Conservation (phyloP, 2,329 filamentous ascomycete genomes). For the Clarireedia sp. region DNA sequence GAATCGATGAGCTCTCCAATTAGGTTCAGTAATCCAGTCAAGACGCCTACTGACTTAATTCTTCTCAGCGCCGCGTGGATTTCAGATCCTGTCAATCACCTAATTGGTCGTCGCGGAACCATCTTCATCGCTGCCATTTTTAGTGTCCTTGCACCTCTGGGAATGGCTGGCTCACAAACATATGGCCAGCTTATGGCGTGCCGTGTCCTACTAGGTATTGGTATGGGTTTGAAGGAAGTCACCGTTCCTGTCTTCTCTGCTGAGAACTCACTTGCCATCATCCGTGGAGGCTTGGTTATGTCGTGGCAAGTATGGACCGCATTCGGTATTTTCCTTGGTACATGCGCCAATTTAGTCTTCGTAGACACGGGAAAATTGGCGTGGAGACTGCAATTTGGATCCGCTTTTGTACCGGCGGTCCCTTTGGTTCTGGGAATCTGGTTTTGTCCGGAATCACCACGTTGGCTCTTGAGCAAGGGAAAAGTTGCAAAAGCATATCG, state of each 20-base stretch:
- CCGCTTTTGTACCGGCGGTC: slow-evolving; percentile 57
- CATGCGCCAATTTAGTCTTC: slow-evolving; percentile 56
- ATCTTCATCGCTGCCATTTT: slow-evolving; percentile 58
- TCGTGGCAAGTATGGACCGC: slow-evolving; percentile 45
- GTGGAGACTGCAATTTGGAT: slow-evolving; percentile 58
- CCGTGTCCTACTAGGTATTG: slow-evolving; percentile 50
- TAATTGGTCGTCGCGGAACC: slow-evolving; percentile 51
- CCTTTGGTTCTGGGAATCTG: slow-evolving; percentile 50
- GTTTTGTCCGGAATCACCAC: slow-evolving; percentile 56
- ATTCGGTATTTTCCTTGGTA: slow-evolving; percentile 60
- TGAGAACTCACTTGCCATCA: slow-evolving; percentile 44
- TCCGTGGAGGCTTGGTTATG: slow-evolving; percentile 50
- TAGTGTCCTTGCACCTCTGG: slow-evolving; percentile 53
- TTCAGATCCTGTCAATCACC: slow-evolving; percentile 53
- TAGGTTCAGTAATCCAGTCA: too few relatives aligned
- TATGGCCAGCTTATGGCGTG: slow-evolving; percentile 51
- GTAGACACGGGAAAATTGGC: slow-evolving; percentile 49
- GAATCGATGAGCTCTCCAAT: too few relatives aligned
- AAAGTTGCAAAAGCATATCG: slow-evolving; percentile 45
- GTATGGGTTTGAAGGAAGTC: slow-evolving; percentile 51
- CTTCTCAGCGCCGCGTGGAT: slow-evolving; percentile 42
- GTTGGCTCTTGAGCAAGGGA: slow-evolving; percentile 59
- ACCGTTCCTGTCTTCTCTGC: slow-evolving; percentile 45
- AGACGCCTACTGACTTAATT: background rate
- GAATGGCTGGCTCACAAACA: slow-evolving; percentile 48